phyloP scores from a whole-genome alignment of 1,284 basidiomycete species.

The Entoloma clypeatum region DNA sequence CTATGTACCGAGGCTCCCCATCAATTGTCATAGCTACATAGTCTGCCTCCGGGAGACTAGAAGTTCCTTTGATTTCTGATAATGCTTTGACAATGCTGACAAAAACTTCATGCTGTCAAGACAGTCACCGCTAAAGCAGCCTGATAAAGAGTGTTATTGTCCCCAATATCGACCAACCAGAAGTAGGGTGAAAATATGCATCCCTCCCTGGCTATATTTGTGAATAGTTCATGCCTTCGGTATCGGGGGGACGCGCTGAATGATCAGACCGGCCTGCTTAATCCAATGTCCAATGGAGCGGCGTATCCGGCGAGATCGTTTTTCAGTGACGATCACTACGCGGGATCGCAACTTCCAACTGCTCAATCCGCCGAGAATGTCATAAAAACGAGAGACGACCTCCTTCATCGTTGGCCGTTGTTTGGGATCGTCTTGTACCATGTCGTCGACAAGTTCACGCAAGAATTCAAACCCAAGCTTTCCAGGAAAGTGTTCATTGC shows the following conservation, averaged over 20 bases:
- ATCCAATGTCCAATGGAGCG: slow-evolving; percentile 13
- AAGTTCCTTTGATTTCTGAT: too few species aligned
- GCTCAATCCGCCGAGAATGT: slow-evolving; percentile 12
- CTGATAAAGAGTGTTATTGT: too few species aligned
- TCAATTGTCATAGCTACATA: too few species aligned
- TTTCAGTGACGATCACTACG: slow-evolving; percentile 10
- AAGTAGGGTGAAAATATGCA: too few species aligned
- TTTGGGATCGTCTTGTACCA: slow-evolving; percentile 24
- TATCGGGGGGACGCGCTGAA: slow-evolving; percentile 1
- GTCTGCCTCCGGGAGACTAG: too few species aligned
- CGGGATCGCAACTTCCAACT: slow-evolving; percentile 15
- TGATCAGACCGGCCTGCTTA: slow-evolving; percentile 1
- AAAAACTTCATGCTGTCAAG: too few species aligned
- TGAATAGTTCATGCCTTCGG: neutral
- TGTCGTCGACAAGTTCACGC: slow-evolving; percentile 19
- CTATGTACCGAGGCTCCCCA: too few species aligned
- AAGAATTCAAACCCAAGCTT: slow-evolving; percentile 15
- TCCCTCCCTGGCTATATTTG: too few species aligned
- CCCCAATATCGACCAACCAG: too few species aligned
- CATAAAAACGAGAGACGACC: slow-evolving; percentile 22
- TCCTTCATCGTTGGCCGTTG: slow-evolving; percentile 26
- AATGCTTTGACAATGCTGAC: too few species aligned
- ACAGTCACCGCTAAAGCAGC: too few species aligned
- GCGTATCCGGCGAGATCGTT: slow-evolving; percentile 7
- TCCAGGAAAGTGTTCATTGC: neutral